Evolutionary conservation across 306 rosid genomes (phyloP), one percentile per base, ranked within the genome.

Genomic region (Pterocarpus macrocarpus): DNA sequence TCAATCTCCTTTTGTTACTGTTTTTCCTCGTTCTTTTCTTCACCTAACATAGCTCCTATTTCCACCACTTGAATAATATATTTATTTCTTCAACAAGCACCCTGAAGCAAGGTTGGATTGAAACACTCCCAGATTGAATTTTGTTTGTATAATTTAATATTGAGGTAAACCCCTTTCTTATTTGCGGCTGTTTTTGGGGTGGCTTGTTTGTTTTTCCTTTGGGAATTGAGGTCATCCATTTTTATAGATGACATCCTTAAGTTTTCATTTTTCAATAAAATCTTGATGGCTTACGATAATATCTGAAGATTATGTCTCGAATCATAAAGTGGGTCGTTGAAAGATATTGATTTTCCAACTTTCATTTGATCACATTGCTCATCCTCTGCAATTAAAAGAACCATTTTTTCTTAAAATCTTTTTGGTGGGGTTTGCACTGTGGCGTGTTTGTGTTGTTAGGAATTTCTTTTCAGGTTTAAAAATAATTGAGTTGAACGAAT

Each of bases 321-420:
- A 65, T 63, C 78, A 69, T 56, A 75, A 81, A 67, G 63, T 80
- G 90, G 86, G 85, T 88, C 55, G 36, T 77, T 78, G 73, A 55
- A 64, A 78, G 43, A 32, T 68, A 34, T 78, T 39, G 53, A 55
- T 81, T 84, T 81, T 41, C 38, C 75, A n/a, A 38, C 76, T 69
- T 75, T 79, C 52, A 30, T 64, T 76, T 78, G 57, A 77, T 83
- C 81, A 73, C 82, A 64, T 87, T 87, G 83, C 71, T 75, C 84
- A n/a, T 81, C 68, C 16, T 80, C 39, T 83, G 69, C 53, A 74
- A 12, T 62, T 66, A 32, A 64, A 49, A 36, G 45, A 50, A 62
- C 39, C 3, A n/a, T 57, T 69, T 66, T 76, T 34, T 17, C 43
- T 14, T 45, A 45, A 8, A 9, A 3, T 72, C 50, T 50, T 55